Percentiles rank a stretch among this genome's conserved stretches.
Conservation (phyloP, 1,139 yeast genomes). For the Pichia sp. region DNA sequence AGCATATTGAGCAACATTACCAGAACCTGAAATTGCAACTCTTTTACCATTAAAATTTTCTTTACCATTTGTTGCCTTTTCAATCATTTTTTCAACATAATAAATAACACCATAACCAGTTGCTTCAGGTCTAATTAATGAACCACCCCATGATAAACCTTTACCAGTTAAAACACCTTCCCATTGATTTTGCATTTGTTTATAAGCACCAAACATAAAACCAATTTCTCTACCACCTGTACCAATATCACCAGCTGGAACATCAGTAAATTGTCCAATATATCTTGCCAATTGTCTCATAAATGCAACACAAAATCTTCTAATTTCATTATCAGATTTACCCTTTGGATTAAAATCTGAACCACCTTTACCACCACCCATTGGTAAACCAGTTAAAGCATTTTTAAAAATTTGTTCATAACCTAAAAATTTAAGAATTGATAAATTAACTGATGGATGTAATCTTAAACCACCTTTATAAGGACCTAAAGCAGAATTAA, state of each 20-base stretch:
- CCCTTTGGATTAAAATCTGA: slow-evolving; percentile 97
- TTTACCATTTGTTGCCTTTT: slow-evolving; percentile 81
- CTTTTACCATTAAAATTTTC: slow-evolving; percentile 87
- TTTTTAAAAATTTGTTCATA: slow-evolving; percentile 98
- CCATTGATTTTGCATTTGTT: slow-evolving; percentile 84
- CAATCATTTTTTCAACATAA: slow-evolving; percentile 97
- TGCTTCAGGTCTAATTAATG: slow-evolving; percentile 97
- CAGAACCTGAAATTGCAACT: slow-evolving; percentile 95
- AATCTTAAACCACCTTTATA: slow-evolving; percentile 98
- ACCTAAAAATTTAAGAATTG: slow-evolving; percentile 92
- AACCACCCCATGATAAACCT: slow-evolving; percentile 98
- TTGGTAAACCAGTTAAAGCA: slow-evolving; percentile 92
- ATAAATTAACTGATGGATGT: slow-evolving; percentile 94
- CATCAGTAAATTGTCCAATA: slow-evolving; percentile 96
- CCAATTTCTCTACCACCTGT: slow-evolving; percentile 92
- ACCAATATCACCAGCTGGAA: slow-evolving; percentile 96
- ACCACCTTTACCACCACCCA: slow-evolving; percentile 99
- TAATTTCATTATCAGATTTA: slow-evolving; percentile 83
- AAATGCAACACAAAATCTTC: slow-evolving; percentile 93
- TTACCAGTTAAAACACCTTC: slow-evolving; percentile 98
- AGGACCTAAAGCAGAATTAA: slow-evolving; percentile 97
- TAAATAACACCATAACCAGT: slow-evolving; percentile 97
- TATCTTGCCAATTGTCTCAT: slow-evolving; percentile 94
- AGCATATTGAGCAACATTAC: slow-evolving; percentile 98
- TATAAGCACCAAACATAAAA: slow-evolving; percentile 94